These are phyloP conservation scores for Pyrus hybrid DNA, from an alignment of 331 rosid species.

Conservation along the genomic window DNA sequence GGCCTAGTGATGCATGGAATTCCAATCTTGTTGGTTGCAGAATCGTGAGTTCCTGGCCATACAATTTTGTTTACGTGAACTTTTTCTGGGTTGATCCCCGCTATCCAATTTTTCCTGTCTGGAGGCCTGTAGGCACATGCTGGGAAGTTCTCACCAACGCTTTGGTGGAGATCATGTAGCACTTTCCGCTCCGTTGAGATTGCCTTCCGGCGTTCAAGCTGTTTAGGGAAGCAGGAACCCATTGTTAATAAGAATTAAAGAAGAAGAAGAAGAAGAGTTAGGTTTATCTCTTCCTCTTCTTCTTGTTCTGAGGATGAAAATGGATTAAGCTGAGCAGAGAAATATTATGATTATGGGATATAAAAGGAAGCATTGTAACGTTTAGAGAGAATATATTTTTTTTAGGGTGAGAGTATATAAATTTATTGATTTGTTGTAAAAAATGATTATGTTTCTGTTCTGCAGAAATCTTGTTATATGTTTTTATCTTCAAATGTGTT, in stretches of 20 bases:
- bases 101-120: conserved; percentile 82
- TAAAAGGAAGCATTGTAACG: conserved; percentile 30
- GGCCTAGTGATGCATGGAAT: conserved; percentile 68
- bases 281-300: conserved; percentile 10
- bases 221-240: conserved; percentile 61
- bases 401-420: not conserved
- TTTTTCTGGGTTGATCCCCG: conserved; percentile 35
- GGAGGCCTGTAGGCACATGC: conserved; percentile 47
- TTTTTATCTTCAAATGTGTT: not conserved
- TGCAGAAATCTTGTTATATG: not conserved
- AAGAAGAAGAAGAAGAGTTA: not conserved
- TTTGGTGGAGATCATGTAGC: conserved; percentile 31
- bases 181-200: conserved; percentile 38
- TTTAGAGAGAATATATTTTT: not conserved
- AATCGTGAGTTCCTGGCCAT: conserved; percentile 92
- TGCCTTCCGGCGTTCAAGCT: conserved; percentile 39
- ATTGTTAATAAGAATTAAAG: conserved; percentile 17
- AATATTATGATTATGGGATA: not conserved
- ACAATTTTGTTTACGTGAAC: conserved; percentile 40
- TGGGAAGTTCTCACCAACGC: conserved; percentile 43
- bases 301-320: conserved; percentile 3
- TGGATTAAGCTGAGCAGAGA: not conserved
- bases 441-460: not conserved
- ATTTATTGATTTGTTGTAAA: not conserved
- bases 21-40: conserved; percentile 77